These are phyloP conservation scores for Barnettozyma vustinii DNA, from an alignment of 805 yeast species.

Conservation along the genomic window DNA sequence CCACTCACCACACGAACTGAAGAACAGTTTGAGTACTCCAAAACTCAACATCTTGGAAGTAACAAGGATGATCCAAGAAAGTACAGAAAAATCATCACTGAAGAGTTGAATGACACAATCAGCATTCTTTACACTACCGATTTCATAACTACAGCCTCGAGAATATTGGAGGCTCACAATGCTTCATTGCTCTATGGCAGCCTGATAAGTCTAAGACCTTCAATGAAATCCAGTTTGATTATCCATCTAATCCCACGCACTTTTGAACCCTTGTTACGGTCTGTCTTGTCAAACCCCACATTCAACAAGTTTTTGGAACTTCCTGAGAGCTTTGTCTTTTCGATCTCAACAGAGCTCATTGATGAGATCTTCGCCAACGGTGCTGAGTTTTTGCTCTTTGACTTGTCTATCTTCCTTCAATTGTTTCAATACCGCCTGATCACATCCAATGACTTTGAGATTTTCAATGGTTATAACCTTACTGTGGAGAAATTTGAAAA, in stretches of 20 bases:
- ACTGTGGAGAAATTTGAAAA: conserved; percentile 33
- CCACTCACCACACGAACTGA: conserved; percentile 9
- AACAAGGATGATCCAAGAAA: background rate
- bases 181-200: conserved; percentile 25
- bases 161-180: conserved; percentile 14
- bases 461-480: conserved; percentile 36
- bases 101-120: conserved; percentile 9
- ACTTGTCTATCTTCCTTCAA: conserved; percentile 50
- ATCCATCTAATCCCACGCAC: conserved; percentile 38
- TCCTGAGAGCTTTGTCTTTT: conserved; percentile 9
- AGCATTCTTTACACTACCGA: conserved; percentile 17
- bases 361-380: conserved; percentile 4
- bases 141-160: conserved; percentile 24
- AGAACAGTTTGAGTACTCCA: background rate
- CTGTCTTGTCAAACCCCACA: conserved; percentile 20
- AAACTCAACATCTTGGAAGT: background rate
- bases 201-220: conserved; percentile 34
- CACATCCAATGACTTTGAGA: conserved; percentile 61
- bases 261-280: conserved; percentile 28
- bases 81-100: conserved; percentile 11
- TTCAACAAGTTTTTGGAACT: conserved; percentile 14
- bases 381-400: conserved; percentile 22
- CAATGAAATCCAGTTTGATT: conserved; percentile 33
- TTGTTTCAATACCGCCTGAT: conserved; percentile 61
- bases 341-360: conserved; percentile 1